Evolutionary conservation across 257 asterid species (phyloP), one percentile per base, ranked within the genome.

Genomic region (Anisodus acutangulus): DNA sequence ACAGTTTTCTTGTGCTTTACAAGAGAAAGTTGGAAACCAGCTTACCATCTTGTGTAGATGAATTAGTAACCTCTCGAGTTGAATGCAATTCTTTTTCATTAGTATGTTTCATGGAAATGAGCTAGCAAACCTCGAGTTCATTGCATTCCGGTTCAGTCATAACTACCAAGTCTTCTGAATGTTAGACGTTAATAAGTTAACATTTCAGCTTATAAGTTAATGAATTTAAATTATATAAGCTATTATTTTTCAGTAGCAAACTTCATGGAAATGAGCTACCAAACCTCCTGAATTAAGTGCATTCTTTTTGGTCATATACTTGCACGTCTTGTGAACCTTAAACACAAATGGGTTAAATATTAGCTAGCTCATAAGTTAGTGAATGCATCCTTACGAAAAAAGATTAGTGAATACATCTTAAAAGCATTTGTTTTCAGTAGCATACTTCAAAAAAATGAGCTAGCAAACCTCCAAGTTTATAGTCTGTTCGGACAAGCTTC

Each of bases 101-200:
- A 70, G 15, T n/a, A 41, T 71, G 79, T 57, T 71, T 71, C 57
- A 71, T n/a, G 57, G 58, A 9, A 71, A 26, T 67, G 79, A n/a
- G 79, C 79, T 43, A 71, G 58, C 10, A 9, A n/a, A 43, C 55
- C 37, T 71, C 41, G n/a, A 72, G 39, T 6, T 72, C 9, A 45
- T 17, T 47, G 58, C 58, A 71, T 4, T n/a, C 12, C 58, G 3
- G n/a, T 45, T 43, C 55, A 9, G 58, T 71, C 39, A 7, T 49
- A 22, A 26, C 80, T 19, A 47, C 80, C 80, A 74, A 47, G 35
- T 22, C 80, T 49, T 74, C 22, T 68, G 76, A 67, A 35, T 6
- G 3, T 15, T 35, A 35, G 19, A 13, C 11, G 39, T 35, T 66
- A 35, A 71, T 47, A 9, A 72, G 31, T 47, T 72, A 12, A 19